Conservation (phyloP, 352 stramenopile genomes). For the Achlya hypogyna region DNA sequence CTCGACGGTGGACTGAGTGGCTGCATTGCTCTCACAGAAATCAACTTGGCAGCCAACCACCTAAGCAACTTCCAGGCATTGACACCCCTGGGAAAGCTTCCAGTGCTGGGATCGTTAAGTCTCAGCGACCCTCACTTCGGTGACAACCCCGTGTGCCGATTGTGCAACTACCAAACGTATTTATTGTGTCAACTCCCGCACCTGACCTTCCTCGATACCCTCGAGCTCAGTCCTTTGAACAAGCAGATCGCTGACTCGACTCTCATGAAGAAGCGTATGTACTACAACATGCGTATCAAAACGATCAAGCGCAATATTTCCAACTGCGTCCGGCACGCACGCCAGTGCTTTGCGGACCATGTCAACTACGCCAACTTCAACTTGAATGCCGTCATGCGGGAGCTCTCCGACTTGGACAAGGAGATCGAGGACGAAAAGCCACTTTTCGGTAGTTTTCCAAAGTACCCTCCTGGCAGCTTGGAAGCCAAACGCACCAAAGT, state of each 20-base stretch:
- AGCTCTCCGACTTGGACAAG: conserved; percentile 35
- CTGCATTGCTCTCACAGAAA: conserved; percentile 46
- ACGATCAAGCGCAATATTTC: conserved; percentile 74
- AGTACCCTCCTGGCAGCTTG: background rate
- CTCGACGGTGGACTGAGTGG: conserved; percentile 57
- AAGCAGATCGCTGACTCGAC: conserved; percentile 86
- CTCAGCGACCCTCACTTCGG: conserved; percentile 86
- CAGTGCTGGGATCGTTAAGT: conserved; percentile 47
- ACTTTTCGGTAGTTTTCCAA: background rate
- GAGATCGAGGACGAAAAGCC: conserved; percentile 31
- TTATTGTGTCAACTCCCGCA: conserved; percentile 77
- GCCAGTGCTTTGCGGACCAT: conserved; percentile 19
- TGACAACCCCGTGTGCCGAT: conserved; percentile 81
- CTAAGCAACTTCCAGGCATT: conserved; percentile 84
- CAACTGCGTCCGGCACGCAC: conserved; percentile 40
- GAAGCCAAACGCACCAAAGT: conserved; percentile 30
- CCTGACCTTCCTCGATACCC: conserved; percentile 58
- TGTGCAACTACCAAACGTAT: conserved; percentile 92
- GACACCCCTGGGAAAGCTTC: conserved; percentile 55
- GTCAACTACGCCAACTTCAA: conserved; percentile 28
- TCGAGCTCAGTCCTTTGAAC: conserved; percentile 61
- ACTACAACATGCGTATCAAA: conserved; percentile 93
- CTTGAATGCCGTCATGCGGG: conserved; percentile 26
- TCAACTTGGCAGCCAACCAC: conserved; percentile 81
- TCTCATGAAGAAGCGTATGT: conserved; percentile 93